These are phyloP conservation scores for Phytophthora tubulina DNA, from an alignment of 352 stramenopile species.

Conservation along the genomic window DNA sequence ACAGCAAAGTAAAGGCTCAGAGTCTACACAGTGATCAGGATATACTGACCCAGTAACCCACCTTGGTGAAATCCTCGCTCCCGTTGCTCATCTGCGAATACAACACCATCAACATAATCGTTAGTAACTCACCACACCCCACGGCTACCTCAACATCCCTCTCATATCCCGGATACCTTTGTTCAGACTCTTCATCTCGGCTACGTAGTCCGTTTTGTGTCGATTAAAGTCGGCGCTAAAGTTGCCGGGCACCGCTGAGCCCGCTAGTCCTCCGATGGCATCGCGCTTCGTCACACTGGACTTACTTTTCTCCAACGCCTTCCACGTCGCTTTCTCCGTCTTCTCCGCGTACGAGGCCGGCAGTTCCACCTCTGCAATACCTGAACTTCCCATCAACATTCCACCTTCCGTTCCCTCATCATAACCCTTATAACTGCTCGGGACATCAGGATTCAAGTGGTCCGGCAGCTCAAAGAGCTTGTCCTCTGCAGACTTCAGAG, in stretches of 20 bases:
- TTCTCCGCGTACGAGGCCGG: slow-evolving; percentile 60
- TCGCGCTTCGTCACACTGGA: slow-evolving; percentile 13
- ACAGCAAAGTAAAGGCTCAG: slow-evolving; percentile 11
- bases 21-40: background rate
- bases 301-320: slow-evolving; percentile 48
- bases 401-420: slow-evolving; percentile 61
- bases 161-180: slow-evolving; percentile 47
- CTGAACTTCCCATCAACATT: slow-evolving; percentile 80
- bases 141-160: background rate
- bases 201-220: slow-evolving; percentile 71
- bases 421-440: slow-evolving; percentile 44
- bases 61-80: slow-evolving; percentile 71
- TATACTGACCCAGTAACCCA: slow-evolving; percentile 15
- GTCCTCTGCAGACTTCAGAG: slow-evolving; percentile 61
- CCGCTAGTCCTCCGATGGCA: slow-evolving; percentile 47
- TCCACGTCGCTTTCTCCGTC: slow-evolving; percentile 59
- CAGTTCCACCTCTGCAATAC: slow-evolving; percentile 85
- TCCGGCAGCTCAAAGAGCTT: slow-evolving; percentile 72
- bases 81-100: slow-evolving; percentile 68
- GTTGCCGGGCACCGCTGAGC: slow-evolving; percentile 72
- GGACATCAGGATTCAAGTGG: slow-evolving; percentile 60
- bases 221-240: slow-evolving; percentile 85
- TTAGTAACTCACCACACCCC: slow-evolving; percentile 9
- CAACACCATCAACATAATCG: slow-evolving; percentile 10
- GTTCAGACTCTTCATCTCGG: slow-evolving; percentile 72